These are phyloP conservation scores for Ballota nigra DNA, from an alignment of 257 asterid species.

Conservation along the genomic window DNA sequence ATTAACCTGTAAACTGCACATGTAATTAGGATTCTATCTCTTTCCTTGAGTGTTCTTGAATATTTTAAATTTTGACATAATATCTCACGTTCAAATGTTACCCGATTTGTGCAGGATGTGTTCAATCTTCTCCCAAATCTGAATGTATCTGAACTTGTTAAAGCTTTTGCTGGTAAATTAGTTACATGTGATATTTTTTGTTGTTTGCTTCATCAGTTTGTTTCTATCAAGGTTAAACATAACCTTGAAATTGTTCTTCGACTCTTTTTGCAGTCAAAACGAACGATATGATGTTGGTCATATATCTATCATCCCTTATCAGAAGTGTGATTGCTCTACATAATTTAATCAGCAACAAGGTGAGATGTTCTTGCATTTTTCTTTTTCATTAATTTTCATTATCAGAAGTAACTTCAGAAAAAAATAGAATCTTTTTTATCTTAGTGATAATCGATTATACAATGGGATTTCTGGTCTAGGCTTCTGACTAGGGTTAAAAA, in stretches of 20 bases:
- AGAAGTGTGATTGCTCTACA: constrained; percentile 95
- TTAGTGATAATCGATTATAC: background rate
- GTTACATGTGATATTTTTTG: background rate
- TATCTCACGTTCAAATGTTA: constrained; percentile 15
- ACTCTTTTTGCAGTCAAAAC: constrained; percentile 76
- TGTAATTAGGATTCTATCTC: background rate
- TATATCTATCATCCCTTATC: constrained; percentile 88
- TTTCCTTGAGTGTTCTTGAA: background rate
- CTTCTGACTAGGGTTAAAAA: too few relatives aligned
- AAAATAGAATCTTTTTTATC: background rate
- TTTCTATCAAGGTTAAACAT: background rate
- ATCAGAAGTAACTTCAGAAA: background rate
- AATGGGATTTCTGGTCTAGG: background rate
- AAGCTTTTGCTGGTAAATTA: constrained; percentile 75
- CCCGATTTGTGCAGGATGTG: constrained; percentile 62
- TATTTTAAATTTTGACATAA: background rate
- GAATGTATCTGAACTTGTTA: constrained; percentile 72
- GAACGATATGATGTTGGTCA: constrained; percentile 96
- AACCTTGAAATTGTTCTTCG: constrained; percentile 1
- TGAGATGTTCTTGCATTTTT: constrained; percentile 27
- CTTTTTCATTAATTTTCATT: too few relatives aligned
- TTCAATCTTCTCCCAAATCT: constrained; percentile 91
- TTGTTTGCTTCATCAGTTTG: background rate
- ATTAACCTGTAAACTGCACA: background rate
- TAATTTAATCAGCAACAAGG: constrained; percentile 92